Evolutionary conservation across 164 flowering plant genomes (phyloP).

Genomic region (Chimonanthus praecox): DNA sequence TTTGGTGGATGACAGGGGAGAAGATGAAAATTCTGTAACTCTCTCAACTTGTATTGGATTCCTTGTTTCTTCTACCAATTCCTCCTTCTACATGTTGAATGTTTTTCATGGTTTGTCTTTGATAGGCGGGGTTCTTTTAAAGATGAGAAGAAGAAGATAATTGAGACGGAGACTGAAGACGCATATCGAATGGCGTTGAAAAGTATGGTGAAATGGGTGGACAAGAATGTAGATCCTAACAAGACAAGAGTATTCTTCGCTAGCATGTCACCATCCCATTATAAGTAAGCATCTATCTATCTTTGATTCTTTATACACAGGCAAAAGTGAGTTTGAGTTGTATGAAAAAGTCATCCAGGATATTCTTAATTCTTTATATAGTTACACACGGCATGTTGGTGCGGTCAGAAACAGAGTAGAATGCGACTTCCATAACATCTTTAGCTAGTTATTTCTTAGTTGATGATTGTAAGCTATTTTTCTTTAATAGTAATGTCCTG

Average conservation of each 20-base stretch:
- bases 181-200: slow-evolving; percentile 61
- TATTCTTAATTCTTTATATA: no score
- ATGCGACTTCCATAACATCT: no score
- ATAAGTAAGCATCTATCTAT: neutral
- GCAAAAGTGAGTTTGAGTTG: no score
- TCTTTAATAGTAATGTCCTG: no score
- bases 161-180: slow-evolving; percentile 42
- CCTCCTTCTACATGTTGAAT: neutral
- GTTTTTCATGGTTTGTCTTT: neutral
- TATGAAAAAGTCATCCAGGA: no score
- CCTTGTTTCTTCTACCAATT: neutral
- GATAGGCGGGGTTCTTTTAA: slow-evolving; percentile 50
- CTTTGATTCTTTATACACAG: no score
- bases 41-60: neutral
- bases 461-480: no score
- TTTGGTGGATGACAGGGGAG: slow-evolving; percentile 76
- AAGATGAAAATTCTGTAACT: slow-evolving; percentile 56
- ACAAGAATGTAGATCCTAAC: slow-evolving; percentile 42
- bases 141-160: slow-evolving; percentile 34
- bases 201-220: slow-evolving; percentile 74
- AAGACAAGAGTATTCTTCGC: slow-evolving; percentile 63
- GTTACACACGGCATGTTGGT: no score
- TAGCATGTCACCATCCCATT: slow-evolving; percentile 72
- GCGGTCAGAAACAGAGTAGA: no score
- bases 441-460: no score